Percentiles rank a stretch among this genome's conserved stretches.
Conservation (phyloP, 768 basidiomycete species). For the Phaffia tasmanica region DNA sequence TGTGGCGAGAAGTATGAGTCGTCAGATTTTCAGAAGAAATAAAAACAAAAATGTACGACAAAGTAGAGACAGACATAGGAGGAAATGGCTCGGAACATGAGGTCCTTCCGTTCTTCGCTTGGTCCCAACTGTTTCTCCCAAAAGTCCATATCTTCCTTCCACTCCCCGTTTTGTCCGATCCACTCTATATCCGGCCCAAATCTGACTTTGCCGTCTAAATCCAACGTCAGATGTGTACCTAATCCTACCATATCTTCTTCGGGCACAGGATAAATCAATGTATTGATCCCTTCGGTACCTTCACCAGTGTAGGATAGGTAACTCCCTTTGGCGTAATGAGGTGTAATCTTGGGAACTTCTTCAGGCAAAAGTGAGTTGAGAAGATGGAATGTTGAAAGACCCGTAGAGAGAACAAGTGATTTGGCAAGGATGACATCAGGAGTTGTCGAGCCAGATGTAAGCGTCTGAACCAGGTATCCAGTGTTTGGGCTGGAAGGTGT, state of each 20-base stretch:
- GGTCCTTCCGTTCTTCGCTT: slow-evolving; percentile 47
- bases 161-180: slow-evolving; percentile 41
- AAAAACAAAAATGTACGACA: too few species aligned
- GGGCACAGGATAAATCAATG: slow-evolving; percentile 87
- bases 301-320: slow-evolving; percentile 80
- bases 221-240: slow-evolving; percentile 83
- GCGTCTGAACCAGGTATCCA: slow-evolving; percentile 28
- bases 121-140: slow-evolving; percentile 61
- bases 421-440: slow-evolving; percentile 26
- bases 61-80: slow-evolving; percentile 42
- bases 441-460: slow-evolving; percentile 21
- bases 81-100: slow-evolving; percentile 63
- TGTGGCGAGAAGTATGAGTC: background rate
- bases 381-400: slow-evolving; percentile 30
- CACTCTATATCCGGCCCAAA: slow-evolving; percentile 93
- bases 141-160: slow-evolving; percentile 53
- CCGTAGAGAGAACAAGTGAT: slow-evolving; percentile 29
- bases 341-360: slow-evolving; percentile 21
- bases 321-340: slow-evolving; percentile 47
- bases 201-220: slow-evolving; percentile 67
- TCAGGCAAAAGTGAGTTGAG: slow-evolving; percentile 30
- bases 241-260: slow-evolving; percentile 58
- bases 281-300: slow-evolving; percentile 54
- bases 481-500: slow-evolving; percentile 46
- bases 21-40: too few species aligned